Conservation (phyloP, 2,329 filamentous ascomycete genomes). For the Nemania serpens region DNA sequence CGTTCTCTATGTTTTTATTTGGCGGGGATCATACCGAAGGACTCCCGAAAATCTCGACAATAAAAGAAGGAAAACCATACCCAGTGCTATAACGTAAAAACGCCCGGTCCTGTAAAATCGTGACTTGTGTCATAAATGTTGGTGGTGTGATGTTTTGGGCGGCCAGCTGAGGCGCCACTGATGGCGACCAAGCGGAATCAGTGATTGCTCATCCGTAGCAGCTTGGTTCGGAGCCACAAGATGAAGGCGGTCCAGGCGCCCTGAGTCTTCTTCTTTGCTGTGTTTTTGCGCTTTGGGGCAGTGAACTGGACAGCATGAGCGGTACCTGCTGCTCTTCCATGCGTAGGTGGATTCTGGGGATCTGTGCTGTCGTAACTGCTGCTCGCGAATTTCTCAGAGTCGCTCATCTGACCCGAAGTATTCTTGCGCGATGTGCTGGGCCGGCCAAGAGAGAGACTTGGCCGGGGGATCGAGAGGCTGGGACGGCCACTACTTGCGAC, state of each 20-base stretch:
- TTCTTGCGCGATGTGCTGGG: conserved; percentile 38
- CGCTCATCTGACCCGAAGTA: conserved; percentile 27
- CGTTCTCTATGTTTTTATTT: conserved; percentile 5
- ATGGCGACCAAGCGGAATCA: conserved; percentile 1
- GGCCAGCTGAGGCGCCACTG: background rate
- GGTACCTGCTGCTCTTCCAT: conserved; percentile 40
- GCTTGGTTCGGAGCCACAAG: conserved; percentile 65
- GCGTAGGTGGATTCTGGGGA: conserved; percentile 36
- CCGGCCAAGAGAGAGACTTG: conserved; percentile 34
- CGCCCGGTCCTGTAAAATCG: conserved; percentile 33
- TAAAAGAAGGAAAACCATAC: conserved; percentile 1
- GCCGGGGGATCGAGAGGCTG: conserved; percentile 36
- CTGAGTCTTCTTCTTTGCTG: conserved; percentile 64
- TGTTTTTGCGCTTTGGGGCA: conserved; percentile 47
- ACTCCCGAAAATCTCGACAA: conserved; percentile 9
- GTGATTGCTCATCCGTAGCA: conserved; percentile 48
- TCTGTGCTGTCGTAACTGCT: conserved; percentile 53
- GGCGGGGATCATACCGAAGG: background rate
- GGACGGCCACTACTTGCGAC: conserved; percentile 39
- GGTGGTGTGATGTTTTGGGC: background rate
- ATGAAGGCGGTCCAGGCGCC: conserved; percentile 67
- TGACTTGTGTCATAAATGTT: conserved; percentile 21
- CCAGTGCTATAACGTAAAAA: conserved; percentile 22
- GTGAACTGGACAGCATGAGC: conserved; percentile 53
- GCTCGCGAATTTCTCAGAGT: conserved; percentile 53